Evolutionary conservation across 176 grass and related monocot species (phyloP).

Genomic region (Rhynchospora pubera): DNA sequence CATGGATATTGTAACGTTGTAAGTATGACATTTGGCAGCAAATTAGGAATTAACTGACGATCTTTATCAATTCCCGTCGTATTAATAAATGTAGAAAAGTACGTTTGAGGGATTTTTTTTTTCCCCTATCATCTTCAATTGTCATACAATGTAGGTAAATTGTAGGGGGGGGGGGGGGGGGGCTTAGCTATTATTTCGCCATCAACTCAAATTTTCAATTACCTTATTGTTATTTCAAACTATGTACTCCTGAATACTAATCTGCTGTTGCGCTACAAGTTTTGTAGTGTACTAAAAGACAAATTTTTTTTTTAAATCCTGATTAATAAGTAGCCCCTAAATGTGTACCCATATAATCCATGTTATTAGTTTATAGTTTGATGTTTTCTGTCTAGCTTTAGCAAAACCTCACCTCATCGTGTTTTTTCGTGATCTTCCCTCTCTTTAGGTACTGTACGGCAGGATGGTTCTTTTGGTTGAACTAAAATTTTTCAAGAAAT

Average conservation of each 20-base stretch:
- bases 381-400: too few relatives aligned
- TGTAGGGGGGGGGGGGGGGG: neutral
- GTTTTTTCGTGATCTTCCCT: too few relatives aligned
- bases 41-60: neutral
- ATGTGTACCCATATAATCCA: too few relatives aligned
- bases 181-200: neutral
- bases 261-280: too few relatives aligned
- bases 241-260: neutral
- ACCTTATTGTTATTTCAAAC: neutral
- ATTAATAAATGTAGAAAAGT: neutral
- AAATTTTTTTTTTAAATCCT: too few relatives aligned
- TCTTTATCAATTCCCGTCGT: neutral
- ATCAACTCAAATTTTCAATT: neutral
- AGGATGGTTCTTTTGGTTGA: too few relatives aligned
- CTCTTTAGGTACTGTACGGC: too few relatives aligned
- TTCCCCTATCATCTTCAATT: slow-evolving; percentile 15
- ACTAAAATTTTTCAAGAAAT: too few relatives aligned
- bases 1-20: neutral
- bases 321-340: too few relatives aligned
- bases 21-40: neutral
- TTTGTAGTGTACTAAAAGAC: too few relatives aligned
- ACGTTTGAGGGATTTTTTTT: neutral
- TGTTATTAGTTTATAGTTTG: too few relatives aligned
- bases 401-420: too few relatives aligned
- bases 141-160: neutral